Percentiles rank a stretch among this genome's conserved stretches.
Evolutionary conservation across 2,329 filamentous ascomycete genomes (phyloP).

Genomic region (Ciborinia camelliae): DNA sequence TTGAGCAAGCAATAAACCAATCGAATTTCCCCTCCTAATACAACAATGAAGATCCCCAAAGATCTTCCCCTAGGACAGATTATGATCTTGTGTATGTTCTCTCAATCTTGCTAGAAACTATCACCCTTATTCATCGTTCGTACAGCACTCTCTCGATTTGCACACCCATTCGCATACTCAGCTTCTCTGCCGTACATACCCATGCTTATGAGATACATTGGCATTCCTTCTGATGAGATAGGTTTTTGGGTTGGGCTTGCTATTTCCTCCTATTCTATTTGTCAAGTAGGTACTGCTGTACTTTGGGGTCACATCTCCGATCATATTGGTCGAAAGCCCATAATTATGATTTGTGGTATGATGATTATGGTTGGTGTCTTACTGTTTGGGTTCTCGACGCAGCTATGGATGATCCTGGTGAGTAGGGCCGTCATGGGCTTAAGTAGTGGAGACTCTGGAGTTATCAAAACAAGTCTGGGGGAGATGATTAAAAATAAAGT

Average conservation of each 20-base stretch:
- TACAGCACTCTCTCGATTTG: conserved; percentile 3
- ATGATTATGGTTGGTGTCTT: conserved; percentile 53
- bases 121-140: background rate
- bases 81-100: conserved; percentile 4
- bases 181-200: conserved; percentile 8
- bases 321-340: conserved; percentile 68
- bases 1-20: background rate
- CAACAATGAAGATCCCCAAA: background rate
- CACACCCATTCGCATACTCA: conserved; percentile 13
- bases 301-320: conserved; percentile 74
- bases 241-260: background rate
- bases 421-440: conserved; percentile 68
- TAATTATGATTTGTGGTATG: conserved; percentile 71
- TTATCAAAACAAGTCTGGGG: conserved; percentile 70
- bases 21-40: background rate
- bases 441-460: conserved; percentile 71
- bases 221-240: background rate
- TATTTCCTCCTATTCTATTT: conserved; percentile 63
- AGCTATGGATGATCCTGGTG: conserved; percentile 57
- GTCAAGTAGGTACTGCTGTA: conserved; percentile 79
- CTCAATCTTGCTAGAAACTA: background rate
- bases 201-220: background rate
- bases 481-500: conserved; percentile 53
- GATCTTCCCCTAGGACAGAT: background rate
- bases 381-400: conserved; percentile 66